These are phyloP conservation scores for Alternaria panax DNA, from an alignment of 2,329 filamentous ascomycete species.

Conservation along the genomic window DNA sequence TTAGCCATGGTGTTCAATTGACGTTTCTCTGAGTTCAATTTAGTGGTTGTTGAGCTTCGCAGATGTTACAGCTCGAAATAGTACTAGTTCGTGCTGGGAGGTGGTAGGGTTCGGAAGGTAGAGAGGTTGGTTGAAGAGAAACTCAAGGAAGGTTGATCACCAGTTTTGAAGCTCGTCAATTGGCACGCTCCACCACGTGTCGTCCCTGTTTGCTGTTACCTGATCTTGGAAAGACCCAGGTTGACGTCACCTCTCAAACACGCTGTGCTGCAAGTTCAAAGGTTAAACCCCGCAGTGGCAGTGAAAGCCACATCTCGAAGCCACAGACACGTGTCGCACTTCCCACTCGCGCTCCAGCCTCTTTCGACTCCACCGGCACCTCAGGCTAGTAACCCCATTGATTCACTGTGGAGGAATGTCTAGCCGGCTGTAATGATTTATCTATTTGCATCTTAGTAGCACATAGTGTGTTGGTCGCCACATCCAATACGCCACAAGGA, in stretches of 20 bases:
- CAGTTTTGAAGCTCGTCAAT: constrained; percentile 3
- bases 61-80: not conserved
- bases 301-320: constrained; percentile 4
- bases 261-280: not conserved
- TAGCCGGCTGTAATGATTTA: not conserved
- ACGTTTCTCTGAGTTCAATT: not conserved
- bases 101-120: not conserved
- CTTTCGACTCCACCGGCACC: not conserved
- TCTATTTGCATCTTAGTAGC: constrained; percentile 22
- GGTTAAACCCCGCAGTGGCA: constrained; percentile 6
- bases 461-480: not conserved
- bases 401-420: not conserved
- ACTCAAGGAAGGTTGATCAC: not conserved
- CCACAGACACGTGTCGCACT: constrained; percentile 7
- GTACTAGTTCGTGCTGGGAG: not conserved
- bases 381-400: constrained; percentile 6
- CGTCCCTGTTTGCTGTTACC: constrained; percentile 5
- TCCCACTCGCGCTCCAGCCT: not conserved
- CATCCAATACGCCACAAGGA: not conserved
- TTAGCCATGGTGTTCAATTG: constrained; percentile 12
- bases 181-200: constrained; percentile 1
- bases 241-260: constrained; percentile 7
- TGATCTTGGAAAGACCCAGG: constrained; percentile 4
- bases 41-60: not conserved
- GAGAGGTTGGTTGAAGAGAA: constrained; percentile 1